phyloP scores from a whole-genome alignment of 1,139 yeast genomes.

The Hansenula anomala region DNA sequence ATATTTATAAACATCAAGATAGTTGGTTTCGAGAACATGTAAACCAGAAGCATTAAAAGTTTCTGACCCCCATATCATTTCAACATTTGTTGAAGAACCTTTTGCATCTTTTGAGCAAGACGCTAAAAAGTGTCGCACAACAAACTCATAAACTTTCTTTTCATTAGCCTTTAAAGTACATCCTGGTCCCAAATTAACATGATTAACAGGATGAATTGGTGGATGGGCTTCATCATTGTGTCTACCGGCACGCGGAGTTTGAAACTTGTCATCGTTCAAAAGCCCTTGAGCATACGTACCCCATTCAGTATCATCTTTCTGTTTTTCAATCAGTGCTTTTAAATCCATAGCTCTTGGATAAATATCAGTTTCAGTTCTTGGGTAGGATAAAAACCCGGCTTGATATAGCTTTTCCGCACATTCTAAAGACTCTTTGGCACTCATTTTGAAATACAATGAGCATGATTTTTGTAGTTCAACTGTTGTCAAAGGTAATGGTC shows the following conservation, averaged over 20 bases:
- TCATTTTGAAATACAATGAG: slow-evolving; percentile 63
- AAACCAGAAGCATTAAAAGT: slow-evolving; percentile 66
- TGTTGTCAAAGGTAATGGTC: slow-evolving; percentile 90
- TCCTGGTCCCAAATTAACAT: slow-evolving; percentile 20
- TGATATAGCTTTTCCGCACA: slow-evolving; percentile 86
- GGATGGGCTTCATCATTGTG: slow-evolving; percentile 97
- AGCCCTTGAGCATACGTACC: slow-evolving; percentile 39
- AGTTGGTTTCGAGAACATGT: slow-evolving; percentile 67
- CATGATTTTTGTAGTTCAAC: slow-evolving; percentile 93
- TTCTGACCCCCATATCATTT: slow-evolving; percentile 76
- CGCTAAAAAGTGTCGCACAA: slow-evolving; percentile 83
- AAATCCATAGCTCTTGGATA: slow-evolving; percentile 79
- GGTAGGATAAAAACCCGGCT: slow-evolving; percentile 84
- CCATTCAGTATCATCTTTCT: slow-evolving; percentile 45
- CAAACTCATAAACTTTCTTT: slow-evolving; percentile 77
- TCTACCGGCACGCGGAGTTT: slow-evolving; percentile 69
- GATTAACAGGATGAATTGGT: slow-evolving; percentile 84
- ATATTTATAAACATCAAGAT: slow-evolving; percentile 75
- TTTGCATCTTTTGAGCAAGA: slow-evolving; percentile 90
- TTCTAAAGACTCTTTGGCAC: slow-evolving; percentile 78
- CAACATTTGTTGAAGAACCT: slow-evolving; percentile 63
- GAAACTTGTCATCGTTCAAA: slow-evolving; percentile 34
- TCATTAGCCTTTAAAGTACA: slow-evolving; percentile 35
- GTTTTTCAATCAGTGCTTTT: slow-evolving; percentile 52
- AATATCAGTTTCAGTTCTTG: slow-evolving; percentile 94